These are phyloP conservation scores for Rhizophlyctis rosea DNA, from an alignment of 192 early-diverging fungal genomes.

Conservation along the genomic window DNA sequence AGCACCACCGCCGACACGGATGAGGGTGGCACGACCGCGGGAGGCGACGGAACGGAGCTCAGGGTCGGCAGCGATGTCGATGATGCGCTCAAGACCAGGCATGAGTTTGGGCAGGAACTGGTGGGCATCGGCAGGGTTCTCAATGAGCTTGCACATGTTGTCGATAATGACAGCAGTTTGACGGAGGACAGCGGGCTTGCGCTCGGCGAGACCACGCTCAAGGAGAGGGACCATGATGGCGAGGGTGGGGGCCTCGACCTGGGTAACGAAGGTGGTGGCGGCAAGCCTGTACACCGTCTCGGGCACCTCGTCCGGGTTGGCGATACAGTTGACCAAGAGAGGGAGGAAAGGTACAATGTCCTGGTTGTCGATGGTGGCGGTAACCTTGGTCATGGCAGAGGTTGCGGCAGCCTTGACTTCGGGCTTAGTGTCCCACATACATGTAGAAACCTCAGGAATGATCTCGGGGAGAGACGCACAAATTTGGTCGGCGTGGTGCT, in stretches of 20 bases:
- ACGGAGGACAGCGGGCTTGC: slow-evolving; percentile 68
- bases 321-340: slow-evolving; percentile 69
- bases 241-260: slow-evolving; percentile 71
- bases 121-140: slow-evolving; percentile 73
- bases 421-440: slow-evolving; percentile 81
- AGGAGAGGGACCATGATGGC: slow-evolving; percentile 78
- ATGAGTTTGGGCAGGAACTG: slow-evolving; percentile 77
- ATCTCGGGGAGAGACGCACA: slow-evolving; percentile 51
- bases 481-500: slow-evolving; percentile 48
- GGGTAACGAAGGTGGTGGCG: slow-evolving; percentile 72
- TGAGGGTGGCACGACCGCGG: slow-evolving; percentile 65
- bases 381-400: slow-evolving; percentile 63
- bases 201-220: slow-evolving; percentile 65
- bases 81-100: slow-evolving; percentile 72
- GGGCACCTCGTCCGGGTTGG: slow-evolving; percentile 74
- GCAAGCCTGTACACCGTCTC: slow-evolving; percentile 74
- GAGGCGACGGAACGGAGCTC: slow-evolving; percentile 71
- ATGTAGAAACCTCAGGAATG: slow-evolving; percentile 68
- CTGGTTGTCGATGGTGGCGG: slow-evolving; percentile 71
- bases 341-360: slow-evolving; percentile 76
- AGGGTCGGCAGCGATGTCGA: slow-evolving; percentile 73
- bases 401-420: slow-evolving; percentile 66
- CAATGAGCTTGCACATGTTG: slow-evolving; percentile 89
- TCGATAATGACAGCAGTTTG: slow-evolving; percentile 78
- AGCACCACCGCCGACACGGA: slow-evolving; percentile 60